A percentile compares a stretch with the other conserved stretches of the same genome.
These are phyloP conservation scores for Prunus salicina DNA, from an alignment of 306 rosid species.

Conservation along the genomic window DNA sequence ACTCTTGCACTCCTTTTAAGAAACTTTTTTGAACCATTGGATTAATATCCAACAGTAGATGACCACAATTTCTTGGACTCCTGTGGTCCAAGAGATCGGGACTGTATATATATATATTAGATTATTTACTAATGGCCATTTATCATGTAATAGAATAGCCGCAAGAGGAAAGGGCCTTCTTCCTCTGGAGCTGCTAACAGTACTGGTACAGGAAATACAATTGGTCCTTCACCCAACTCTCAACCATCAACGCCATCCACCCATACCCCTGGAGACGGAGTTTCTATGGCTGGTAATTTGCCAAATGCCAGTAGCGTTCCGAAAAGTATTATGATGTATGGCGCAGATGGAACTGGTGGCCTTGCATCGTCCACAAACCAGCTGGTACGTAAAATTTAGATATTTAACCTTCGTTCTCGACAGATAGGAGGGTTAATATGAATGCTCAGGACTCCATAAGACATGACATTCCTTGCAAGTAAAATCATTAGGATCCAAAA, in stretches of 20 bases:
- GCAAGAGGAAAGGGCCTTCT: constrained; percentile 90
- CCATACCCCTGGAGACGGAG: constrained; percentile 91
- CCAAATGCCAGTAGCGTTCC: constrained; percentile 66
- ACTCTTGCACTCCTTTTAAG: no score
- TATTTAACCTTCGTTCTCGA: constrained; percentile 17
- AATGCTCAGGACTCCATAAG: background rate
- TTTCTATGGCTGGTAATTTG: constrained; percentile 60
- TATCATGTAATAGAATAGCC: constrained; percentile 48
- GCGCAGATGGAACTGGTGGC: constrained; percentile 75
- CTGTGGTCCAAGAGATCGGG: no score
- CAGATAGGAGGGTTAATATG: constrained; percentile 12
- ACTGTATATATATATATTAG: constrained; percentile 1
- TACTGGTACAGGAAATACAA: constrained; percentile 91
- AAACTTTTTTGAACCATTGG: no score
- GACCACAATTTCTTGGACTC: no score
- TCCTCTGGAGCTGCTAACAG: constrained; percentile 98
- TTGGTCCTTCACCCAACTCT: constrained; percentile 87
- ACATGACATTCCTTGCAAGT: constrained; percentile 15
- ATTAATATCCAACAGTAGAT: no score
- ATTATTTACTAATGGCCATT: constrained; percentile 25
- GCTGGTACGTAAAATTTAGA: constrained; percentile 54
- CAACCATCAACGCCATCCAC: constrained; percentile 96
- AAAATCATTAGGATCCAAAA: background rate
- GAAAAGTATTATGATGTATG: constrained; percentile 66
- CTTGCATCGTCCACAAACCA: constrained; percentile 91